phyloP scores from a whole-genome alignment of 2,329 filamentous ascomycete genomes.

The Stagonosporopsis cucurbitacearum region DNA sequence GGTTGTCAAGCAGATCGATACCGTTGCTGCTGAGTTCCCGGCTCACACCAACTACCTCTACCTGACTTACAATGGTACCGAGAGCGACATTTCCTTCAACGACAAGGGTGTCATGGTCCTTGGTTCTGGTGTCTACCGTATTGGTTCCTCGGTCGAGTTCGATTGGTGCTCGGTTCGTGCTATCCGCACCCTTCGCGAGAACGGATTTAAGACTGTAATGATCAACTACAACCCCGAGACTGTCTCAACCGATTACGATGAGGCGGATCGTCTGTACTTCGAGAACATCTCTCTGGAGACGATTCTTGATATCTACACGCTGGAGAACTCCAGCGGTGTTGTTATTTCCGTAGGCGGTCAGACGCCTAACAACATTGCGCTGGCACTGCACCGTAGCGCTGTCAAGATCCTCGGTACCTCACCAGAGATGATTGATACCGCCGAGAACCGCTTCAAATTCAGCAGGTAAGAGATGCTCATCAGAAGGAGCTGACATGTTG shows the following conservation, averaged over 20 bases:
- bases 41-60: conserved; percentile 96
- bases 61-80: conserved; percentile 89
- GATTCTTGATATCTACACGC: conserved; percentile 89
- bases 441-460: conserved; percentile 98
- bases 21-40: conserved; percentile 95
- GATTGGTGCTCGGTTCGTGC: conserved; percentile 98
- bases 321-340: conserved; percentile 83
- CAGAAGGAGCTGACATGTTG: too few relatives aligned
- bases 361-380: conserved; percentile 95
- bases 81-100: conserved; percentile 82
- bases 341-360: conserved; percentile 97
- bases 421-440: conserved; percentile 97
- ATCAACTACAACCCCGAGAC: conserved; percentile 76
- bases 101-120: conserved; percentile 96
- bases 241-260: conserved; percentile 88
- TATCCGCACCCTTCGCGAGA: conserved; percentile 84
- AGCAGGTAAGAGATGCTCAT: conserved; percentile 57
- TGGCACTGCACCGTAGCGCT: conserved; percentile 85
- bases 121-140: conserved; percentile 94
- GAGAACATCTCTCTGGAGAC: conserved; percentile 93
- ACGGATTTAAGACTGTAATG: conserved; percentile 82
- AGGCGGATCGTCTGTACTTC: conserved; percentile 93
- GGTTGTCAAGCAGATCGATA: conserved; percentile 97
- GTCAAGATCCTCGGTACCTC: conserved; percentile 95
- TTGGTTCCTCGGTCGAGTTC: conserved; percentile 97